These are phyloP conservation scores for Hydnomerulius pinastri DNA, from an alignment of 768 basidiomycete species.

Conservation along the genomic window DNA sequence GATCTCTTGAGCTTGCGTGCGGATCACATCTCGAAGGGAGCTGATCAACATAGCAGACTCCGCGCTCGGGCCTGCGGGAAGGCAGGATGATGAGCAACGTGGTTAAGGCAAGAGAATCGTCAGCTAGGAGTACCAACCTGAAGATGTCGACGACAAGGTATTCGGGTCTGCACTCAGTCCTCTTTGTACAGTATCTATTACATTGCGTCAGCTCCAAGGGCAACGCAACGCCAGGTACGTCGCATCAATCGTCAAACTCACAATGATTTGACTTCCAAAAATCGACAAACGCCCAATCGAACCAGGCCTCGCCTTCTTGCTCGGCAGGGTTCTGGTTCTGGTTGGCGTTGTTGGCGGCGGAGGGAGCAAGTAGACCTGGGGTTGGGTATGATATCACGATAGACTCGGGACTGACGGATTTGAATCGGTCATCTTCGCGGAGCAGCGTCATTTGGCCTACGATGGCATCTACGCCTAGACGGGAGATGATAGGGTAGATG, in stretches of 20 bases:
- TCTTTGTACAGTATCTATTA: constrained; percentile 72
- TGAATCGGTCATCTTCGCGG: constrained; percentile 93
- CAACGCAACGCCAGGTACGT: too few relatives aligned
- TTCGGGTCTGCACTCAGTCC: constrained; percentile 72
- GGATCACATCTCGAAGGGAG: constrained; percentile 82
- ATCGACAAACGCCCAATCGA: constrained; percentile 97
- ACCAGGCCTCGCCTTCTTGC: constrained; percentile 89
- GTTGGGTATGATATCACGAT: constrained; percentile 63
- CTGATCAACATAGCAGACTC: constrained; percentile 82
- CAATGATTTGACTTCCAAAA: constrained; percentile 99
- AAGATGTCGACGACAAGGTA: constrained; percentile 52
- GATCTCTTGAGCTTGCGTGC: constrained; percentile 79
- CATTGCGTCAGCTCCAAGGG: background rate
- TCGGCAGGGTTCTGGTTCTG: constrained; percentile 25
- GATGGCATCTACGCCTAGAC: constrained; percentile 88
- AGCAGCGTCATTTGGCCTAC: constrained; percentile 83
- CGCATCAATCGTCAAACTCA: constrained; percentile 41
- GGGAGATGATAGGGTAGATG: constrained; percentile 86
- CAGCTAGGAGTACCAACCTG: constrained; percentile 43
- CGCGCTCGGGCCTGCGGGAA: constrained; percentile 56
- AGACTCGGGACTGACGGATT: constrained; percentile 81
- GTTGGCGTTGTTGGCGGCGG: background rate
- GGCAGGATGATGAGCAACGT: background rate
- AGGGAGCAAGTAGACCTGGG: background rate
- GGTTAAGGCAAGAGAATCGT: background rate